Percentiles rank a stretch among this genome's conserved stretches.
phyloP scores from a whole-genome alignment of 129 eudicot species.

The Cynara cardunculus region DNA sequence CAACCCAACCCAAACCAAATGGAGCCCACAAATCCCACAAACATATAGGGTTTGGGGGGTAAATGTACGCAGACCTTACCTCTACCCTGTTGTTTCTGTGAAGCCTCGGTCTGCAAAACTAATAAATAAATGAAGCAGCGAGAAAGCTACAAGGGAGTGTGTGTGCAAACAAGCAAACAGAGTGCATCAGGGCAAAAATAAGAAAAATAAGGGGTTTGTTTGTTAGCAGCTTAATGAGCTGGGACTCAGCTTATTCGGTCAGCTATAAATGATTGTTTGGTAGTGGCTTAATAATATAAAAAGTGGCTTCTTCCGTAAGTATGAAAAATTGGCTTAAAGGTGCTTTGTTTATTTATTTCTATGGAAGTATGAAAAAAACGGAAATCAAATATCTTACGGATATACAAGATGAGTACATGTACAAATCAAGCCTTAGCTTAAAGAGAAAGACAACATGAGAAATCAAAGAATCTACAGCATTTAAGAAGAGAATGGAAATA shows the following conservation, averaged over 20 bases:
- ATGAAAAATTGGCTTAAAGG: no score
- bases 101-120: background rate
- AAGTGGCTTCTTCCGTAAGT: no score
- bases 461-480: background rate
- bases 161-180: background rate
- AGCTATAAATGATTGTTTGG: no score
- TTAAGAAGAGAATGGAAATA: background rate
- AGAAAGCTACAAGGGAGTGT: no score
- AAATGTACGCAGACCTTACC: background rate
- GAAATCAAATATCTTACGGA: background rate
- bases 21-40: background rate
- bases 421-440: constrained; percentile 1
- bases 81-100: background rate
- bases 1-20: background rate
- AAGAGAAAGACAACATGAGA: background rate
- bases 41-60: background rate
- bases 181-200: background rate
- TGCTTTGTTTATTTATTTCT: background rate
- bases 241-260: no score
- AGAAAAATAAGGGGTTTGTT: background rate
- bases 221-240: no score
- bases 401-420: constrained; percentile 2
- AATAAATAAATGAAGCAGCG: background rate
- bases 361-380: background rate
- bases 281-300: no score